A percentile compares a stretch with the other conserved stretches of the same genome.
These are phyloP conservation scores for Gleditsia sinensis DNA, from an alignment of 306 rosid genomes.

Conservation along the genomic window DNA sequence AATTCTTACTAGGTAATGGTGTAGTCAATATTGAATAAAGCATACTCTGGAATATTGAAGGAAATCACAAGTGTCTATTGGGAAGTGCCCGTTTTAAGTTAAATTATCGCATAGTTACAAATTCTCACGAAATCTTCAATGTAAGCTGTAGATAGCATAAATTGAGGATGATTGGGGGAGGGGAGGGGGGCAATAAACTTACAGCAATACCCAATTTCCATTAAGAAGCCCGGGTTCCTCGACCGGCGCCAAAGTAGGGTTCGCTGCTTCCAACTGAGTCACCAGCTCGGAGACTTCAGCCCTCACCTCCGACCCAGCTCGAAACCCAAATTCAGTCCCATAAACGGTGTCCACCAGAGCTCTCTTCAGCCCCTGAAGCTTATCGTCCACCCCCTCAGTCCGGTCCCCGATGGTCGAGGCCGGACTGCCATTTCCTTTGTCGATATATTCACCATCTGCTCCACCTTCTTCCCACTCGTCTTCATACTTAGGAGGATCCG, in stretches of 20 bases:
- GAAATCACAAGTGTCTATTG: not conserved
- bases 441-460: conserved; percentile 24
- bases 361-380: conserved; percentile 64
- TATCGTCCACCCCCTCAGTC: conserved; percentile 30
- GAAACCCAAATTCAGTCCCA: conserved; percentile 84
- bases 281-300: conserved; percentile 93
- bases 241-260: conserved; percentile 74
- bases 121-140: not conserved
- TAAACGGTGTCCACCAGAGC: conserved; percentile 77
- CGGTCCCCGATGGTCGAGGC: conserved; percentile 4
- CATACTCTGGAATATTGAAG: not conserved
- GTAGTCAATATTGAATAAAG: not conserved
- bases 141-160: not conserved
- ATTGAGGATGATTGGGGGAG: not conserved
- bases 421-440: conserved; percentile 56
- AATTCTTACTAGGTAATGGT: not conserved
- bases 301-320: conserved; percentile 76
- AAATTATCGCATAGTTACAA: not conserved
- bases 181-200: conserved; percentile 48
- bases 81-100: not conserved
- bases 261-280: conserved; percentile 79
- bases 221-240: conserved; percentile 66
- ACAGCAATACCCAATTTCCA: conserved; percentile 94
- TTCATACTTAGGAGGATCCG: conserved; percentile 74
- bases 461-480: conserved; percentile 72